These are phyloP conservation scores for Fusarium falciforme DNA, from an alignment of 2,329 filamentous ascomycete species.

Conservation along the genomic window DNA sequence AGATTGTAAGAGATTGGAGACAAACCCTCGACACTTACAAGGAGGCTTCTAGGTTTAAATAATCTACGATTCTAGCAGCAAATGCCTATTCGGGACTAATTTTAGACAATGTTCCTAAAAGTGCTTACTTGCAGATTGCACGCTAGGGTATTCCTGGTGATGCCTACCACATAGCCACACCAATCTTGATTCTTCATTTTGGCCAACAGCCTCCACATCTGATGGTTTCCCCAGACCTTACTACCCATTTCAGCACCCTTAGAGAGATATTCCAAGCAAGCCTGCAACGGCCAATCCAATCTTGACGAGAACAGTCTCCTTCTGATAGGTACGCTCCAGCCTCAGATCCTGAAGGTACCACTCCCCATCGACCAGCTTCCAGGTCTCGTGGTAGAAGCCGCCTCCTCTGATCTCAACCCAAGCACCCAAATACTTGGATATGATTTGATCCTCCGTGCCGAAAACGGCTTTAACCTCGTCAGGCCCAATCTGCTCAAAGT, in stretches of 20 bases:
- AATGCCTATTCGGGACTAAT: neutral
- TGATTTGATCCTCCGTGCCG: slow-evolving; percentile 34
- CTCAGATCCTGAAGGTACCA: slow-evolving; percentile 39
- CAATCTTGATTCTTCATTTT: neutral
- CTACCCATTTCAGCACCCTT: neutral
- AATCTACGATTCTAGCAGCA: neutral
- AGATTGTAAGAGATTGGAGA: neutral
- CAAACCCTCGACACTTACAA: neutral
- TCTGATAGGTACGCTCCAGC: slow-evolving; percentile 39
- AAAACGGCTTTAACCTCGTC: slow-evolving; percentile 43
- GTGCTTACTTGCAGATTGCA: neutral
- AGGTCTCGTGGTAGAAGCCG: slow-evolving; percentile 39
- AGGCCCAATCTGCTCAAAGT: slow-evolving; percentile 39
- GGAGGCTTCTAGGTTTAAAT: neutral
- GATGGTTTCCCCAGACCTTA: neutral
- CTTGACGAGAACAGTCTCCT: slow-evolving; percentile 23
- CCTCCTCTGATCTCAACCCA: slow-evolving; percentile 40
- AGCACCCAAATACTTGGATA: slow-evolving; percentile 21
- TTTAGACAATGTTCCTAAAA: no score
- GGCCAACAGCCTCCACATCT: neutral
- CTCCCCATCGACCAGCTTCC: slow-evolving; percentile 36
- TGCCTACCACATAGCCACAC: neutral
- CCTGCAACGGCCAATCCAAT: neutral
- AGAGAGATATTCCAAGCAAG: slow-evolving; percentile 1
- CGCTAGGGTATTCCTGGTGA: neutral